Conservation (phyloP, 768 basidiomycete genomes). For the Russula ochroleuca region DNA sequence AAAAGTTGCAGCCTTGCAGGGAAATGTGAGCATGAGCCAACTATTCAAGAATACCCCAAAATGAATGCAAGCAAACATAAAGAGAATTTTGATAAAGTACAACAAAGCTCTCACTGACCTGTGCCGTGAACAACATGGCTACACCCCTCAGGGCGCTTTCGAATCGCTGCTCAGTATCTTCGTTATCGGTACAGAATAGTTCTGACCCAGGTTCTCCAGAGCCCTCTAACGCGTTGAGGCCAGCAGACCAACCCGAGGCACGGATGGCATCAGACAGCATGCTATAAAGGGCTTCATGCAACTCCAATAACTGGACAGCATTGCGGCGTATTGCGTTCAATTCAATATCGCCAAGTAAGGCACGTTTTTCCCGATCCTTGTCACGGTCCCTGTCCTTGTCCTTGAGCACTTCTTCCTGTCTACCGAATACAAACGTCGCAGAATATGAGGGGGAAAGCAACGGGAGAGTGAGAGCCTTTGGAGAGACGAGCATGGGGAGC, state of each 20-base stretch:
- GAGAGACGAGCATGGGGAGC: slow-evolving; percentile 33
- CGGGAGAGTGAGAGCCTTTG: slow-evolving; percentile 26
- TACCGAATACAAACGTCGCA: slow-evolving; percentile 16
- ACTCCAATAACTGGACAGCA: slow-evolving; percentile 57
- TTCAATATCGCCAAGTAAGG: slow-evolving; percentile 55
- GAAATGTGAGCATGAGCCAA: slow-evolving; percentile 21
- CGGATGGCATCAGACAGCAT: slow-evolving; percentile 48
- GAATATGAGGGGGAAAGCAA: slow-evolving; percentile 37
- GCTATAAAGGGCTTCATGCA: slow-evolving; percentile 65
- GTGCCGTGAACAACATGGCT: slow-evolving; percentile 12
- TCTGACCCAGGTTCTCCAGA: slow-evolving; percentile 9
- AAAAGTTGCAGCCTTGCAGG: slow-evolving; percentile 62
- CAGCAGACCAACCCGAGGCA: slow-evolving; percentile 46
- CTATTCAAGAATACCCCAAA: neutral
- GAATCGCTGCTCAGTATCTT: slow-evolving; percentile 14
- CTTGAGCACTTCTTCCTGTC: slow-evolving; percentile 12
- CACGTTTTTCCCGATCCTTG: slow-evolving; percentile 38
- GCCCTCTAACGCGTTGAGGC: slow-evolving; percentile 10
- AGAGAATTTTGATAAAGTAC: neutral
- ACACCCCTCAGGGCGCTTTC: slow-evolving; percentile 19
- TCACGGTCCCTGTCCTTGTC: slow-evolving; percentile 18
- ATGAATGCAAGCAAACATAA: slow-evolving; percentile 2
- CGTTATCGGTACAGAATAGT: slow-evolving; percentile 1
- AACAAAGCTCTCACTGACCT: slow-evolving; percentile 18
- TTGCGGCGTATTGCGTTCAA: slow-evolving; percentile 61